A percentile compares a stretch with the other conserved stretches of the same genome.
phyloP scores from a whole-genome alignment of 176 grass and related monocot species.

The Neostapfia colusana region DNA sequence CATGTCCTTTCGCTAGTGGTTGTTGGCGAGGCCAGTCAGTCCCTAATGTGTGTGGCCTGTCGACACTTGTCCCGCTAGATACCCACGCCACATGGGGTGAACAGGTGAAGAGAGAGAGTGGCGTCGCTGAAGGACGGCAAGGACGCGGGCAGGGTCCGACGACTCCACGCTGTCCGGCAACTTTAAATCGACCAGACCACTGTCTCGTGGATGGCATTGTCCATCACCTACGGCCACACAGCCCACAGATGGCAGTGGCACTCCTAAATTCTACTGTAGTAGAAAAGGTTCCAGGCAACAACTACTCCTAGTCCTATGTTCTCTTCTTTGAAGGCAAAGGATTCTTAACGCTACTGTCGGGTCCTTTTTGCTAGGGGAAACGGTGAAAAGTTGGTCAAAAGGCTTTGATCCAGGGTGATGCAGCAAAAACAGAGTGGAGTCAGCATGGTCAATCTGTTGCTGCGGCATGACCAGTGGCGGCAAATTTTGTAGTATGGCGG shows the following conservation, averaged over 20 bases:
- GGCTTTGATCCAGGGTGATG: background rate
- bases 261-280: slow-evolving; percentile 7
- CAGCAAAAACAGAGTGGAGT: background rate
- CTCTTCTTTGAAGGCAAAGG: background rate
- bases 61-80: slow-evolving; percentile 25
- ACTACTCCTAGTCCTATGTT: background rate
- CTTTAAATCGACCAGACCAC: background rate
- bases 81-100: slow-evolving; percentile 40
- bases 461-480: background rate
- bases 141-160: background rate
- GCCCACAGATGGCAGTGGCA: background rate
- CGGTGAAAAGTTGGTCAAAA: slow-evolving; percentile 37
- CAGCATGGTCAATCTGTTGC: background rate
- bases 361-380: background rate
- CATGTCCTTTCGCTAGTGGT: slow-evolving; percentile 16
- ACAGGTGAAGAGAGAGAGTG: background rate
- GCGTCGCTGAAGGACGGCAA: background rate
- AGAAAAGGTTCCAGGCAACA: background rate
- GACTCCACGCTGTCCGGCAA: slow-evolving; percentile 17
- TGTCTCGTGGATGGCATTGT: background rate
- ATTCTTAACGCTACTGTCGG: background rate
- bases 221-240: background rate
- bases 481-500: background rate
- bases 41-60: background rate
- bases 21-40: slow-evolving; percentile 14